A percentile compares a stretch with the other conserved stretches of the same genome.
phyloP scores from a whole-genome alignment of 2,329 filamentous ascomycete species.

The Aspergillus caelatus region DNA sequence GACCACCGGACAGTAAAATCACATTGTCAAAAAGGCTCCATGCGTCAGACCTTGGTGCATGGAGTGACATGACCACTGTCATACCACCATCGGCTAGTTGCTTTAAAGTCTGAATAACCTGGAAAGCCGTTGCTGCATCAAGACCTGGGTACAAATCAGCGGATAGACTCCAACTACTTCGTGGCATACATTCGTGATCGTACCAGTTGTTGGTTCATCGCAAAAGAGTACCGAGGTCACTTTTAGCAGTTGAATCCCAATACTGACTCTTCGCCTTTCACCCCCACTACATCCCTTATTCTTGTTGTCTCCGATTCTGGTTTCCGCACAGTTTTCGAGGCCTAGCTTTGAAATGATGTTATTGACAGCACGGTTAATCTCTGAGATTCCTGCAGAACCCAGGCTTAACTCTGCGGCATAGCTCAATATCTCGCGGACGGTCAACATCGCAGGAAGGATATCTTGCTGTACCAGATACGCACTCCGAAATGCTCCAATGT shows the following conservation, averaged over 20 bases:
- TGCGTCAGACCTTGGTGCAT: neutral
- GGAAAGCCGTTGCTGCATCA: neutral
- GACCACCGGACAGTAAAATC: neutral
- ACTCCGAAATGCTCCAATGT: neutral
- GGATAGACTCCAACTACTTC: neutral
- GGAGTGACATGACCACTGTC: neutral
- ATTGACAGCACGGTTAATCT: neutral
- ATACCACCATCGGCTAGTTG: neutral
- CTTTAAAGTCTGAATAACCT: neutral
- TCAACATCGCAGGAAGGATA: neutral
- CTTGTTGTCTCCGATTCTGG: neutral
- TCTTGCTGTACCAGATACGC: neutral
- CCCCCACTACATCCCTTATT: neutral
- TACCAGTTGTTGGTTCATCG: neutral
- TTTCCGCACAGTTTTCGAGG: neutral
- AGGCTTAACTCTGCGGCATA: neutral
- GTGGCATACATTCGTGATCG: neutral
- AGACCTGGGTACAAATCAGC: neutral
- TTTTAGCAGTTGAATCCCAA: neutral
- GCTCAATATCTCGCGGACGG: neutral
- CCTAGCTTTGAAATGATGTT: neutral
- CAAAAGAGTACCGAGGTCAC: neutral
- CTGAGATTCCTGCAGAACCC: neutral
- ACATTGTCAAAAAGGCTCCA: neutral
- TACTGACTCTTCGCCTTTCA: neutral